Conservation (phyloP, 2,329 filamentous ascomycete genomes). For the Myriosclerotinia duriaeana region DNA sequence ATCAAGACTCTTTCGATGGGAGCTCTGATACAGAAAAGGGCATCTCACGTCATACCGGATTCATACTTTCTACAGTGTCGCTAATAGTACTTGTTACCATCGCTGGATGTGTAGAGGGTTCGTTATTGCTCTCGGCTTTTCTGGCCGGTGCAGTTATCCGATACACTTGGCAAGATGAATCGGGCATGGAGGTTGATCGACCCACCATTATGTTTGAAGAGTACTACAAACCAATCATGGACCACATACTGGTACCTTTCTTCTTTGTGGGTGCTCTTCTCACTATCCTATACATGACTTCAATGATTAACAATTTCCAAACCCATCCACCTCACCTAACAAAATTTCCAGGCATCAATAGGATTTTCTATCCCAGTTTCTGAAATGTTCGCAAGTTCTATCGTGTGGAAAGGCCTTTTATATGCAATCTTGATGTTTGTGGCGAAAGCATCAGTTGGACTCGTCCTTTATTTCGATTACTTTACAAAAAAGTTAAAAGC, state of each 20-base stretch:
- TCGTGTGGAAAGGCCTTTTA: constrained; percentile 60
- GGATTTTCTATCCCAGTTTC: constrained; percentile 21
- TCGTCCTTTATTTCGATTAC: constrained; percentile 37
- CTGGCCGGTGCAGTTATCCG: constrained; percentile 17
- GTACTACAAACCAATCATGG: constrained; percentile 36
- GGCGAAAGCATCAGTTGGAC: constrained; percentile 53
- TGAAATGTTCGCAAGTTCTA: constrained; percentile 40
- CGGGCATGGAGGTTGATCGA: neutral
- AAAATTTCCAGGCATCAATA: constrained; percentile 13
- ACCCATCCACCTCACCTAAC: neutral
- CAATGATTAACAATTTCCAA: neutral
- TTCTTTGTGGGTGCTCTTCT: constrained; percentile 55
- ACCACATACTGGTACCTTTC: constrained; percentile 54
- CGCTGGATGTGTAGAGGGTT: constrained; percentile 20
- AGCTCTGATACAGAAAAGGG: neutral
- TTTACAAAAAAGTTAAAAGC: neutral
- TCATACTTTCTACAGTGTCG: constrained; percentile 9
- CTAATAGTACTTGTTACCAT: constrained; percentile 11
- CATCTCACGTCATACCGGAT: constrained; percentile 4
- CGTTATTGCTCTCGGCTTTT: constrained; percentile 14
- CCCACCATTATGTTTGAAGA: constrained; percentile 32
- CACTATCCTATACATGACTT: too few species aligned
- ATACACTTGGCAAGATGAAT: constrained; percentile 6
- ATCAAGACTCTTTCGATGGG: neutral
- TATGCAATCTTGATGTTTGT: constrained; percentile 46